Evolutionary conservation across 768 basidiomycete species (phyloP).

Genomic region (Thelephora ganbajun): DNA sequence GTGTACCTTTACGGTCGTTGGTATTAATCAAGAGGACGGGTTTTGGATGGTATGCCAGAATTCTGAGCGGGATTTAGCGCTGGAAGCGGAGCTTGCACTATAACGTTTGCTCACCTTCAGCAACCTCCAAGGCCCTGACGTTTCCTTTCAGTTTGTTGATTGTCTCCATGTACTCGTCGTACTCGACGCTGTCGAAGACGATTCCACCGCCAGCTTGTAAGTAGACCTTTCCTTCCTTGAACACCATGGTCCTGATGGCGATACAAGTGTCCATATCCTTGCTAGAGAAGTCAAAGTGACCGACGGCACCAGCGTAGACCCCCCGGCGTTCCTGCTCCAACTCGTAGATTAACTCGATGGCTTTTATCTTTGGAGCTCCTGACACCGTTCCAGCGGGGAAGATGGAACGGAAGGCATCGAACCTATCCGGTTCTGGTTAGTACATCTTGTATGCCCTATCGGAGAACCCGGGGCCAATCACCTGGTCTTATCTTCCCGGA

Average conservation of each 20-base stretch:
- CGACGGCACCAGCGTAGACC: constrained; percentile 94
- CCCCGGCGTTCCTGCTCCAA: constrained; percentile 84
- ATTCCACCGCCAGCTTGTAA: constrained; percentile 96
- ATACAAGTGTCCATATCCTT: constrained; percentile 99
- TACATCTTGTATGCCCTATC: constrained; percentile 1
- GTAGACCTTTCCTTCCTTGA: constrained; percentile 86
- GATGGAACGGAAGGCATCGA: constrained; percentile 97
- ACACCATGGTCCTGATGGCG: constrained; percentile 95
- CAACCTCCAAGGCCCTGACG: constrained; percentile 68
- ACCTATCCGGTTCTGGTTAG: constrained; percentile 30
- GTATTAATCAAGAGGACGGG: constrained; percentile 11
- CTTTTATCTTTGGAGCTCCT: constrained; percentile 97
- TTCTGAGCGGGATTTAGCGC: constrained; percentile 23
- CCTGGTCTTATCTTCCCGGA: constrained; percentile 79
- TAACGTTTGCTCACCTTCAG: constrained; percentile 57
- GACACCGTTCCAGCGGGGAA: constrained; percentile 99
- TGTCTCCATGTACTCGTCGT: constrained; percentile 94
- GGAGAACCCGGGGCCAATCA: constrained; percentile 16
- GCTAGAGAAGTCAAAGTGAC: constrained; percentile 91
- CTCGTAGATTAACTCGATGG: constrained; percentile 81
- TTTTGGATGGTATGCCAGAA: constrained; percentile 60
- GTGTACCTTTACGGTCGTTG: not conserved
- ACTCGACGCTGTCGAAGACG: constrained; percentile 92
- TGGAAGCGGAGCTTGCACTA: constrained; percentile 4
- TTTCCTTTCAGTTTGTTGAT: constrained; percentile 90